Evolutionary conservation across 2,329 filamentous ascomycete genomes (phyloP), one percentile per base, ranked within the genome.

Genomic region (Diaporthe ampelina): DNA sequence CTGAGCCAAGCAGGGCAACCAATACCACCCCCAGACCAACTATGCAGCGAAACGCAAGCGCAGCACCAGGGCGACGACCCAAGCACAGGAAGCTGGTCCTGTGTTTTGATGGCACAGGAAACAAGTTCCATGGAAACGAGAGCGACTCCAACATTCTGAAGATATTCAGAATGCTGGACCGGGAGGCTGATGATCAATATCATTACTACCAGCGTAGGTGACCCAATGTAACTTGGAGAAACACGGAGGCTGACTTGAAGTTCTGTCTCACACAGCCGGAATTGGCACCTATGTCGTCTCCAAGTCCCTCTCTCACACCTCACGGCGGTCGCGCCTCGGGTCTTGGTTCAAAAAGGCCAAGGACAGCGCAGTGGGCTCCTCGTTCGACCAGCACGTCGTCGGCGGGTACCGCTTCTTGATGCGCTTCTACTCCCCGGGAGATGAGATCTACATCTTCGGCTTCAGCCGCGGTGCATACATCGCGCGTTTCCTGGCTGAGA

Each of bases 361-460:
- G 78, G 94, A 97, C 81, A 94, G 93, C 4, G 94, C 94, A 13
- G 83, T 97, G 75, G 94, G 94, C 1, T 93, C 93, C 0, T 94
- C 92, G 0, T 96, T 97, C 77, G 94, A 93, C 77, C 89, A 94
- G 73, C 94, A 97, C 83, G 94, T 97, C 15, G 94, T 97, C 78
- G 94, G 92, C 10, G 94, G 94, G 1, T 97, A 97, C 82, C 91
- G 92, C 72, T 94, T 95, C 81, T 85, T 95, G 59, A 94, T 94
- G 92, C 89, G 91, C 24, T 93, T 92, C 81, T 94, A 94, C 80
- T 86, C 87, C 58, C 88, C 89, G 0, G 89, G 89, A 32, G 89
- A 91, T 75, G 88, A 91, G 74, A 93, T 94, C 48, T 94, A 91
- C 80, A 90, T 94, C 83, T 94, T 94, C 75, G 93, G 93, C 0